phyloP scores from a whole-genome alignment of 805 yeast genomes.

The Ogataea allantospora region DNA sequence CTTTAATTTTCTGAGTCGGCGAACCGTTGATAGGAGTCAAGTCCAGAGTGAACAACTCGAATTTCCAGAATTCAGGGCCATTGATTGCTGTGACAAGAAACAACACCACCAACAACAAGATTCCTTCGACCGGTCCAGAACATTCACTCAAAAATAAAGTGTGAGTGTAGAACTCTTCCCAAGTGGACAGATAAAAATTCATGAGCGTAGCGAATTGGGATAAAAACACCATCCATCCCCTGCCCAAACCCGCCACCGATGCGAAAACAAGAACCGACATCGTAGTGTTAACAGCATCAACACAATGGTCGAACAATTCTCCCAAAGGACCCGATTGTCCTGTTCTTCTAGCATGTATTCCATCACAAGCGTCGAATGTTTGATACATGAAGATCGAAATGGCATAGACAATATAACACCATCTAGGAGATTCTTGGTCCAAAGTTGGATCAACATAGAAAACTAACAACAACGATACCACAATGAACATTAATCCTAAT shows the following conservation, averaged over 20 bases:
- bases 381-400: conserved; percentile 85
- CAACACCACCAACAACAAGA: conserved; percentile 55
- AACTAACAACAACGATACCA: conserved; percentile 60
- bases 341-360: conserved; percentile 90
- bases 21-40: conserved; percentile 35
- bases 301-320: conserved; percentile 89
- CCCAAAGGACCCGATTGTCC: conserved; percentile 96
- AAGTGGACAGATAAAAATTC: conserved; percentile 85
- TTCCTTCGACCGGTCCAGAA: conserved; percentile 96
- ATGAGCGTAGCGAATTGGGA: conserved; percentile 72
- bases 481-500: conserved; percentile 69
- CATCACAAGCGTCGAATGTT: conserved; percentile 95
- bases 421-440: conserved; percentile 58
- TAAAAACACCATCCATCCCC: conserved; percentile 55
- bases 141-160: conserved; percentile 71
- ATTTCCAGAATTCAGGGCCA: conserved; percentile 71
- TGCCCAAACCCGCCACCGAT: conserved; percentile 76
- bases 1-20: conserved; percentile 33
- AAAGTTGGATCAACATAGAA: conserved; percentile 73
- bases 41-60: conserved; percentile 37
- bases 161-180: conserved; percentile 96
- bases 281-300: conserved; percentile 66
- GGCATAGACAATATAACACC: conserved; percentile 79
- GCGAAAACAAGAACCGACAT: conserved; percentile 71
- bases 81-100: conserved; percentile 61